phyloP scores from a whole-genome alignment of 2,329 filamentous ascomycete genomes.

The Canariomyces notabilis region DNA sequence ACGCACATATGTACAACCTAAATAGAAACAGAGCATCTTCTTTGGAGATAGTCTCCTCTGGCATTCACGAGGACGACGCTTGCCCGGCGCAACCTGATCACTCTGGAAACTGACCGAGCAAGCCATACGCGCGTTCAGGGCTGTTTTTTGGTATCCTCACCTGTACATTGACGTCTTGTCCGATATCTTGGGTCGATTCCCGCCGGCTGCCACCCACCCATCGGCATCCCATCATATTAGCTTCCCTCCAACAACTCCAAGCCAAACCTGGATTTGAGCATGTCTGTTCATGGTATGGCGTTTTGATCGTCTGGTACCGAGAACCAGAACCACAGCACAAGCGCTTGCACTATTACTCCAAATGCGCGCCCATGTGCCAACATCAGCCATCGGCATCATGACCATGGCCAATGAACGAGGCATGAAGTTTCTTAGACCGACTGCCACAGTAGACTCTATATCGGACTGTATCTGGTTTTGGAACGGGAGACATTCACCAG shows the following conservation, averaged over 20 bases:
- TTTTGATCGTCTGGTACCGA: conserved; percentile 6
- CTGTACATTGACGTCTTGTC: background rate
- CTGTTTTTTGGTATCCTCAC: background rate
- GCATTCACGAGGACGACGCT: background rate
- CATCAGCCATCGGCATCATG: too few relatives aligned
- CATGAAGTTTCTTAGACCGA: too few relatives aligned
- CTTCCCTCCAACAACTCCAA: background rate
- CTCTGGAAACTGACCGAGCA: background rate
- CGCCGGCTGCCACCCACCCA: conserved; percentile 7
- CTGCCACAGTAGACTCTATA: too few relatives aligned
- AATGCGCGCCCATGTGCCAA: background rate
- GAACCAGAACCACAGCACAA: conserved; percentile 3
- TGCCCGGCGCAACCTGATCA: background rate
- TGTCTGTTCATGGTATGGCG: too few relatives aligned
- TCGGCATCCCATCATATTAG: conserved; percentile 2
- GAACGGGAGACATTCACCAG: too few relatives aligned
- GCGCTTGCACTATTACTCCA: conserved; percentile 4
- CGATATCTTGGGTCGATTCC: background rate
- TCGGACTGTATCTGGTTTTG: background rate
- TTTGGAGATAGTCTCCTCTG: background rate
- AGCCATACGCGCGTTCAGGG: background rate
- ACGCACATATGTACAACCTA: conserved; percentile 11
- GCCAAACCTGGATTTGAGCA: conserved; percentile 11
- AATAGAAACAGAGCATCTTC: conserved; percentile 10
- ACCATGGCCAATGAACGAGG: too few relatives aligned